Conservation (phyloP, 805 yeast genomes). For the Schizosaccharomyces lindneri region DNA sequence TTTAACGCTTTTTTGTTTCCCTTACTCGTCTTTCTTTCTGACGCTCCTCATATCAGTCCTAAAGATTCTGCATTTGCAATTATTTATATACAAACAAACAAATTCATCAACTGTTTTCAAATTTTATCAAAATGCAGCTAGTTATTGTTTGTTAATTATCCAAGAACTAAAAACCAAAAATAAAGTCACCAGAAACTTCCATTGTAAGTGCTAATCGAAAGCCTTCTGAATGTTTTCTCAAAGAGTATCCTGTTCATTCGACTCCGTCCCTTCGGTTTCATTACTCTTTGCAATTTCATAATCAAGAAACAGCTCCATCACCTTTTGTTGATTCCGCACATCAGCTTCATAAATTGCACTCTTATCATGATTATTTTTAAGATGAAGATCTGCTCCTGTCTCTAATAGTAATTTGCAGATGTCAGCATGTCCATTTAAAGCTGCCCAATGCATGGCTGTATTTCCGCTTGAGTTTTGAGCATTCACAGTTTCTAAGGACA, state of each 20-base stretch:
- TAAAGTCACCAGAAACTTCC: no score
- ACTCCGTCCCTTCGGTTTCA: conserved; percentile 21
- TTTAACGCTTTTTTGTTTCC: no score
- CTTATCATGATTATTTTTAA: conserved; percentile 48
- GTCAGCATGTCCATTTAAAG: conserved; percentile 60
- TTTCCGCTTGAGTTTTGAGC: conserved; percentile 58
- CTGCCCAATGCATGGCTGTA: conserved; percentile 92
- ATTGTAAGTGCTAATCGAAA: no score
- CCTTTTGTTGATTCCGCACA: conserved; percentile 43
- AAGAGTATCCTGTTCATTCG: conserved; percentile 10
- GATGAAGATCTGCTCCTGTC: conserved; percentile 58
- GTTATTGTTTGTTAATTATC: no score
- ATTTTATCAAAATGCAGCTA: no score
- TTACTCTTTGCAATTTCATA: conserved; percentile 38
- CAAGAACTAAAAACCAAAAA: no score
- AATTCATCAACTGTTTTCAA: no score
- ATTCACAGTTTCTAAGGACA: conserved; percentile 10
- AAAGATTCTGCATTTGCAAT: no score
- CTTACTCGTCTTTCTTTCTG: no score
- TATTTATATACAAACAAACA: no score
- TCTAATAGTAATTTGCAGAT: conserved; percentile 49
- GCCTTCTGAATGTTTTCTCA: conserved; percentile 3
- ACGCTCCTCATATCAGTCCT: no score
- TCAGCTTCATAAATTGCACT: conserved; percentile 83
- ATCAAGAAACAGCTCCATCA: conserved; percentile 52